Evolutionary conservation across 257 asterid species (phyloP).

Genomic region (Buddleja alternifolia): DNA sequence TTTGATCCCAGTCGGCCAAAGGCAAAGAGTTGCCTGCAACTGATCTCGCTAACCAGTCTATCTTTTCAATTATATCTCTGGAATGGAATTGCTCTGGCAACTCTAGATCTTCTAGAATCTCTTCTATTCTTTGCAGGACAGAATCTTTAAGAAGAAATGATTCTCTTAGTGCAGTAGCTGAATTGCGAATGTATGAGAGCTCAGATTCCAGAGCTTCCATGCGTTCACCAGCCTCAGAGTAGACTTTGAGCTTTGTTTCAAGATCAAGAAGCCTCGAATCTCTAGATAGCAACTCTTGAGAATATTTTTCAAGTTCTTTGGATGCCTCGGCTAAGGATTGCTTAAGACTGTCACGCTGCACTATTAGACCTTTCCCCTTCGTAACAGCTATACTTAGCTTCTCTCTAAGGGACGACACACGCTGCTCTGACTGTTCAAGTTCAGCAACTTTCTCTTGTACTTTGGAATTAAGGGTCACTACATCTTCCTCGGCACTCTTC

Average conservation of each 20-base stretch:
- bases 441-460: constrained; percentile 69
- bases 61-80: constrained; percentile 78
- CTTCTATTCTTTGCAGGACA: constrained; percentile 92
- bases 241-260: constrained; percentile 78
- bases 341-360: constrained; percentile 92
- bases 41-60: constrained; percentile 89
- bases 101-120: constrained; percentile 93
- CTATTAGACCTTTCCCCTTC: constrained; percentile 93
- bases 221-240: constrained; percentile 96
- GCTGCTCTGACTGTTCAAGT: constrained; percentile 90
- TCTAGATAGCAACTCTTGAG: constrained; percentile 74
- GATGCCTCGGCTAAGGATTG: constrained; percentile 82
- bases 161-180: constrained; percentile 93
- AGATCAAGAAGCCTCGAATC: constrained; percentile 80
- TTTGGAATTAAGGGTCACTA: constrained; percentile 50
- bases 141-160: constrained; percentile 98
- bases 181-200: constrained; percentile 95
- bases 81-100: constrained; percentile 92
- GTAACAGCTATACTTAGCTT: constrained; percentile 95
- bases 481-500: constrained; percentile 58
- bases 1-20: constrained; percentile 67
- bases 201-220: constrained; percentile 98
- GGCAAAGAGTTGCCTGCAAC: constrained; percentile 58
- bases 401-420: constrained; percentile 89
- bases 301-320: constrained; percentile 71